A percentile compares a stretch with the other conserved stretches of the same genome.
phyloP scores from a whole-genome alignment of 202 grass and related monocot species.

The Musa balbisiana region DNA sequence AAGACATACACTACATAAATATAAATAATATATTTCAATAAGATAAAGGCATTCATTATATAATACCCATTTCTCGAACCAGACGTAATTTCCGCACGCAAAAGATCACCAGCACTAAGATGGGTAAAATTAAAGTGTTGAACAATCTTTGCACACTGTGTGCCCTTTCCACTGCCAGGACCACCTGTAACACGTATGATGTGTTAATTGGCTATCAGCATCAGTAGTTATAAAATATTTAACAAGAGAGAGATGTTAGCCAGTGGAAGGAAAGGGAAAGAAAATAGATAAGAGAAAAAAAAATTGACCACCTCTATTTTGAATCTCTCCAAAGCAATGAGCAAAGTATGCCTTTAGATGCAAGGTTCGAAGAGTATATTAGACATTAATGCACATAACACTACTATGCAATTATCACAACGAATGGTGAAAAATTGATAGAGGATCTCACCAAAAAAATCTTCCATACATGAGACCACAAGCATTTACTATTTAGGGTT shows the following conservation, averaged over 20 bases:
- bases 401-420: too few species aligned
- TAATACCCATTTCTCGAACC: conserved; percentile 8
- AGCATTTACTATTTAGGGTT: too few species aligned
- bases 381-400: too few species aligned
- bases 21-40: background rate
- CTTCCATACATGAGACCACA: too few species aligned
- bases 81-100: conserved; percentile 16
- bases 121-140: conserved; percentile 17
- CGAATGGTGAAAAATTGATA: too few species aligned
- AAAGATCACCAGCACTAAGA: conserved; percentile 18
- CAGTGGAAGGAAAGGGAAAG: background rate
- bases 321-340: background rate
- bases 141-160: conserved; percentile 16
- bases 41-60: background rate
- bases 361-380: background rate
- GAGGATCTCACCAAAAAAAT: too few species aligned
- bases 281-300: background rate
- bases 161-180: conserved; percentile 21
- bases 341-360: background rate
- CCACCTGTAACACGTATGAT: background rate
- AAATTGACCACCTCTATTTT: background rate
- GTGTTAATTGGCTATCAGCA: background rate
- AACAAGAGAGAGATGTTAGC: background rate
- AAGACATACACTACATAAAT: background rate
- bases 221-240: background rate